phyloP scores from a whole-genome alignment of 129 eudicot species.

The Cynara cardunculus region DNA sequence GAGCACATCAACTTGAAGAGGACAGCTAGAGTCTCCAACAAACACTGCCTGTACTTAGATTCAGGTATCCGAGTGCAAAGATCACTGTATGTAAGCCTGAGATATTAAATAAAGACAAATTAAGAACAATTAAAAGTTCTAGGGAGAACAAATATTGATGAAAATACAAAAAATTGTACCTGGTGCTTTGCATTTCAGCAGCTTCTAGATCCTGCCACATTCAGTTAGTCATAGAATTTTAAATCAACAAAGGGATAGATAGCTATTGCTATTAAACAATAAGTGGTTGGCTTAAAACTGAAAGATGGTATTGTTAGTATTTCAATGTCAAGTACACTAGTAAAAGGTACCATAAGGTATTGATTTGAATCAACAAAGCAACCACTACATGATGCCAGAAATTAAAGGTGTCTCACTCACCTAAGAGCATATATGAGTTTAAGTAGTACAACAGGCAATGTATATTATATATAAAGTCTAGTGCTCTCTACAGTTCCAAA shows the following conservation, averaged over 20 bases:
- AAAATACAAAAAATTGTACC: conserved; percentile 36
- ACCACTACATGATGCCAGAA: neutral
- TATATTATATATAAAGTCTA: neutral
- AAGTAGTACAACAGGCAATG: neutral
- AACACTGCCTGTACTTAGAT: conserved; percentile 83
- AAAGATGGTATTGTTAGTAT: neutral
- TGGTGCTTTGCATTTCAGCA: conserved; percentile 42
- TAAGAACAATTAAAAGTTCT: conserved; percentile 12
- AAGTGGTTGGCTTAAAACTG: neutral
- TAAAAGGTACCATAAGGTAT: neutral
- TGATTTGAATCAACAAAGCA: neutral
- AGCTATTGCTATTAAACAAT: neutral
- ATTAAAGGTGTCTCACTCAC: neutral
- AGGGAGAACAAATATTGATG: conserved; percentile 1
- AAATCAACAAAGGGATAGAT: neutral
- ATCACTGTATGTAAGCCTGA: conserved; percentile 96
- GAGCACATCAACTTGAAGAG: conserved; percentile 87
- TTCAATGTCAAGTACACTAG: neutral
- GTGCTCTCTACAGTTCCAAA: neutral
- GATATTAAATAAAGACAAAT: conserved; percentile 11
- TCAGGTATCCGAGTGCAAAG: conserved; percentile 92
- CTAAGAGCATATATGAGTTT: neutral
- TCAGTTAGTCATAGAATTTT: conserved; percentile 21
- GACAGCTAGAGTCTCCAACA: conserved; percentile 69
- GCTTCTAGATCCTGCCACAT: conserved; percentile 67